Conservation (phyloP, 768 basidiomycete genomes). For the Mycena leptocephala region DNA sequence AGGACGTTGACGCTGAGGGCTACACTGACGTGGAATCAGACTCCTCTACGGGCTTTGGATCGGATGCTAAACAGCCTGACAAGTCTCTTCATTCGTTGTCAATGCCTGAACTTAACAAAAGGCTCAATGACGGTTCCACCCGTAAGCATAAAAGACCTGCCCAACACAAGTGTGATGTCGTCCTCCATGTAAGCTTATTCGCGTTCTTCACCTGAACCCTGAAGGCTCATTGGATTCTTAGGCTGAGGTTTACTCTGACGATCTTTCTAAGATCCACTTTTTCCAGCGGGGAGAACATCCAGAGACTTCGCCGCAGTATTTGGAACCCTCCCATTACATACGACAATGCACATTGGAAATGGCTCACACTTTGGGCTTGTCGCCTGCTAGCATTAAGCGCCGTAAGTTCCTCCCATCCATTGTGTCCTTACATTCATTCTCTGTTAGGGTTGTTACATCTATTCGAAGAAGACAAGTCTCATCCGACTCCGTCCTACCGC, state of each 20-base stretch:
- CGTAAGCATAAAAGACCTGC: neutral
- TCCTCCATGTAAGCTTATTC: neutral
- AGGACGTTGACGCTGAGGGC: neutral
- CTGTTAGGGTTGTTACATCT: too few relatives aligned
- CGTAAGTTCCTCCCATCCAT: neutral
- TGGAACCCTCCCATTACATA: slow-evolving; percentile 13
- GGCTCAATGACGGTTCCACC: neutral
- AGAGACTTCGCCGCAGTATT: neutral
- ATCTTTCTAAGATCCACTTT: slow-evolving; percentile 4
- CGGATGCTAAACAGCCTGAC: neutral
- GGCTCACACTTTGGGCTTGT: neutral
- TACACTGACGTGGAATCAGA: neutral
- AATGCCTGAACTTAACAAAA: neutral
- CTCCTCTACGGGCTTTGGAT: neutral
- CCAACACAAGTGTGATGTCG: neutral
- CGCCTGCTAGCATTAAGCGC: slow-evolving; percentile 20
- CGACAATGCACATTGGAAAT: slow-evolving; percentile 25
- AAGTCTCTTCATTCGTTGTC: neutral
- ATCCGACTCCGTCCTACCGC: slow-evolving; percentile 9
- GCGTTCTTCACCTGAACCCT: neutral
- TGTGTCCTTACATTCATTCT: too few relatives aligned
- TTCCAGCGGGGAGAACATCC: slow-evolving; percentile 14
- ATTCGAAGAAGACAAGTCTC: neutral
- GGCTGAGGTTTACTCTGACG: slow-evolving; percentile 24
- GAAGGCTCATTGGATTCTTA: neutral